Evolutionary conservation across 352 stramenopile genomes (phyloP).

Genomic region (Pythium phragmitis): DNA sequence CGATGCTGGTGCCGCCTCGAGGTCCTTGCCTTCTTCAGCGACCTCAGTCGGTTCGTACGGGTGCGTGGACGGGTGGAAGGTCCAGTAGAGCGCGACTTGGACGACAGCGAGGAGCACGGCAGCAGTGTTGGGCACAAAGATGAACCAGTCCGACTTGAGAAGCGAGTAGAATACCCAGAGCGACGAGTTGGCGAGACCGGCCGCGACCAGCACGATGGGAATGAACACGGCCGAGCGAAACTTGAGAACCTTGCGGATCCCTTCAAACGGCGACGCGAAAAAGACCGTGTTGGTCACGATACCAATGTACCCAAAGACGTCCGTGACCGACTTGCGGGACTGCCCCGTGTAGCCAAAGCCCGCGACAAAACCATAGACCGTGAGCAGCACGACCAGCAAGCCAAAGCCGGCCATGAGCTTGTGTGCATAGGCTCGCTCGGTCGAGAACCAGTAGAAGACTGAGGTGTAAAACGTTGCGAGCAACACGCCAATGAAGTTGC

Average conservation of each 20-base stretch:
- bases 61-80: conserved; percentile 45
- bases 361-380: conserved; percentile 5
- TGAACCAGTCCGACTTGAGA: conserved; percentile 32
- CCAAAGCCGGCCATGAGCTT: not conserved
- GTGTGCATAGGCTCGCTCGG: not conserved
- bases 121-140: conserved; percentile 52
- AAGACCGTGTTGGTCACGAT: conserved; percentile 44
- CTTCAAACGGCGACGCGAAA: conserved; percentile 59
- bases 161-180: conserved; percentile 40
- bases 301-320: conserved; percentile 36
- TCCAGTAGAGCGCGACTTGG: conserved; percentile 42
- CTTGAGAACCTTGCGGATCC: conserved; percentile 44
- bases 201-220: conserved; percentile 50
- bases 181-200: conserved; percentile 43
- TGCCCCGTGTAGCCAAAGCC: conserved; percentile 5
- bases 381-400: not conserved
- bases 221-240: conserved; percentile 48
- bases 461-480: conserved; percentile 41
- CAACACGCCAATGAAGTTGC: conserved; percentile 40
- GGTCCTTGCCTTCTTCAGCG: not conserved
- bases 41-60: conserved; percentile 11
- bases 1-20: not conserved
- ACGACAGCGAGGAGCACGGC: conserved; percentile 31
- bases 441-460: conserved; percentile 39
- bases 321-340: conserved; percentile 24